Conservation (phyloP, 768 basidiomycete species). For the Zangia roseola region DNA sequence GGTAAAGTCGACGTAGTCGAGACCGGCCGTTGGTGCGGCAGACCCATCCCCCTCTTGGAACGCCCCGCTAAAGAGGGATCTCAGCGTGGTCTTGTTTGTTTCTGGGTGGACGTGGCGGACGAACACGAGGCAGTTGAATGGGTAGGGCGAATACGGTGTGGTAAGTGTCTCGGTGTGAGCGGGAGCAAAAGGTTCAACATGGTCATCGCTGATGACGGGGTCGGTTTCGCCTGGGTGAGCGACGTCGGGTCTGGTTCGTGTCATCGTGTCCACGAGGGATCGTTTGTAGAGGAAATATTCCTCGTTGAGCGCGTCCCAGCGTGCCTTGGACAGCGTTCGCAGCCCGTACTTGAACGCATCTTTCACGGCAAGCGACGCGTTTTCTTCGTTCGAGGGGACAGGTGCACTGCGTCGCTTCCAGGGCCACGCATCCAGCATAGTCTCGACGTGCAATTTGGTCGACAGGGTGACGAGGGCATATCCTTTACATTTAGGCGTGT, state of each 20-base stretch:
- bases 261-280: slow-evolving; percentile 49
- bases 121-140: slow-evolving; percentile 66
- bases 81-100: slow-evolving; percentile 81
- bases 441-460: slow-evolving; percentile 36
- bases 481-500: slow-evolving; percentile 62
- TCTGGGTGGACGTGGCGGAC: slow-evolving; percentile 67
- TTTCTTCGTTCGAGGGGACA: background rate
- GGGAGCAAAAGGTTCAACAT: background rate
- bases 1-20: slow-evolving; percentile 80
- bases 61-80: slow-evolving; percentile 50
- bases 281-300: slow-evolving; percentile 70
- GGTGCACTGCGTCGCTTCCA: slow-evolving; percentile 42
- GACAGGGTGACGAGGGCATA: slow-evolving; percentile 70
- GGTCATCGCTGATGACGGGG: background rate
- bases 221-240: too few species aligned
- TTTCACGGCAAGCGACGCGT: slow-evolving; percentile 9
- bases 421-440: slow-evolving; percentile 54
- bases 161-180: slow-evolving; percentile 7
- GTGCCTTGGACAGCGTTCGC: slow-evolving; percentile 50
- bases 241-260: slow-evolving; percentile 5
- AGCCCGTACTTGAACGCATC: slow-evolving; percentile 62
- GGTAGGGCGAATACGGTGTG: slow-evolving; percentile 44
- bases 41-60: slow-evolving; percentile 24
- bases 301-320: slow-evolving; percentile 63
- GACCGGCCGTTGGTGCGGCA: too few species aligned